Evolutionary conservation across 441 rosid genomes (phyloP), one percentile per base, ranked within the genome.

Genomic region (Syzygium malaccense): DNA sequence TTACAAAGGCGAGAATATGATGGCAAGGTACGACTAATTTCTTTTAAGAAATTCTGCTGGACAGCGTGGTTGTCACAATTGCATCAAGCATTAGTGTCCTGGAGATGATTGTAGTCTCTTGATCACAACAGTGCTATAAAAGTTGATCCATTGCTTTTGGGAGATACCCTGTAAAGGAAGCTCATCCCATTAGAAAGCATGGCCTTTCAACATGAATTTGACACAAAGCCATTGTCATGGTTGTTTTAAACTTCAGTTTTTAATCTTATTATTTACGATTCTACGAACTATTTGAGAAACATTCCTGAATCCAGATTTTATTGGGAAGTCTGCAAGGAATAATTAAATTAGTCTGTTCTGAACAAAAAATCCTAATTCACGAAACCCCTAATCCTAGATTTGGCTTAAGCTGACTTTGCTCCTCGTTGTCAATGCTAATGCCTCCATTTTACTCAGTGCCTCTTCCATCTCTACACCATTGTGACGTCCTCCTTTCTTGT

Each of bases 1-100:
- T 89, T 94, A 28, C 89, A 92, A 86, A 94, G 90, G 89, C 94
- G 92, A 66, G 94, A 94, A 87, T 95, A 95, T 80, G 96, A 95
- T 92, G 96, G 96, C 92, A 95, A 95, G 97, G 97, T 95, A 91
- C n/a, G 33, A 45, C 51, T 33, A 30, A 55, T 14, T 78, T 20
- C 66, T 84, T 80, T 6, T 80, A 12, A 33, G 60, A 18, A 45
- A 78, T 32, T 85, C 62, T 30, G 49, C 64, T 8, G 33, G 28
- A 49, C 86, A 1, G 37, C 26, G 53, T 55, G 26, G 10, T 84
- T 80, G 32, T 37, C 55, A 56, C 25, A 14, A 11, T 49, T 64
- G 51, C 58, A 25, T 55, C 5, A 25, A n/a, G 55, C 41, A 68
- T 56, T 87, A 28, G 41, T 56, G 51, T n/a, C 32, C 55, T 78